Evolutionary conservation across 1,284 basidiomycete genomes (phyloP), one percentile per base, ranked within the genome.

Genomic region (Veloporphyrellus conicus): DNA sequence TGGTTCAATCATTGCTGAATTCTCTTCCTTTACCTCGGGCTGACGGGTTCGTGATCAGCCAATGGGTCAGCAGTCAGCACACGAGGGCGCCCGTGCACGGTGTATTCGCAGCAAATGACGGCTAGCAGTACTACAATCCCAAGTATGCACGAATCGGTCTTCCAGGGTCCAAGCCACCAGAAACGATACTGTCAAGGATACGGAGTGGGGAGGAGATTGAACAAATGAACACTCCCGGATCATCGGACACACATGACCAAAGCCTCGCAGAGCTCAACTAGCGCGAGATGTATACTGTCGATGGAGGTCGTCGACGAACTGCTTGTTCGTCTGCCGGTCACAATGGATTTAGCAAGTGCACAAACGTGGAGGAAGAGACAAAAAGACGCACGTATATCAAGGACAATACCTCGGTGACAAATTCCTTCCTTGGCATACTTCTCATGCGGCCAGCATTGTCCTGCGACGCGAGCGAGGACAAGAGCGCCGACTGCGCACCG

Each of bases 371-470:
- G 31, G 47, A 16, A 8, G 6, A 4, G 16, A 39, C 38, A 27
- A 7, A 5, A 4, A 22, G 28, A 75, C 82, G 61, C 48, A 89
- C 85, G 63, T 87, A 81, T 48, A 89, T 77, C 56, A 89, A 69
- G 22, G 75, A 78, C 57, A 87, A 64, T 45, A 90, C 68, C 61
- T 87, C 80, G 45, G 72, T 70, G 28, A 87, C 74, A 62, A 90
- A 90, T 38, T 80, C 79, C 43, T 79, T 82, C 60, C 74, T 74
- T 45, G 74, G 73, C 52, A 79, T 53, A 38, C 28, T 40, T 43
- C 41, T 54, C 46, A 64, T 34, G 42, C 42, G 59, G 60, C 41
- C 53, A 14, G 37, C 11, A 25, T 40, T 22, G 6, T 57, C 50
- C 42, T 60, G 59, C 5, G 44, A 49, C 3, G 53, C 41, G 20